phyloP scores from a whole-genome alignment of 345 rosid genomes.

The rapeseed (Brassica napus) region Da-Ae NC_063444.1:4395001-4395500 shows the following conservation, averaged over 20 bases:
- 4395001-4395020: background rate
- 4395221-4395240: conserved; percentile 19
- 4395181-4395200: conserved; percentile 39
- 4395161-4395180: conserved; percentile 54
- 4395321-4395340: conserved; percentile 48
- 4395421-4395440: no score
- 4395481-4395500: no score
- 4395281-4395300: conserved; percentile 56
- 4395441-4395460: no score
- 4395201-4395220: no score
- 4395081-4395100: conserved; percentile 57
- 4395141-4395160: conserved; percentile 55
- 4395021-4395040: no score
- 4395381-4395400: no score
- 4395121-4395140: conserved; percentile 54
- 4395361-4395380: no score
- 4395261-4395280: conserved; percentile 14
- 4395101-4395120: conserved; percentile 52
- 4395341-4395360: no score
- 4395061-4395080: conserved; percentile 62
- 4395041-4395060: background rate
- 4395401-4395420: no score
- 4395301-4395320: conserved; percentile 55
- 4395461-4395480: no score
- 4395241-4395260: no score